Percentiles rank a stretch among this genome's conserved stretches.
Evolutionary conservation across 208 protist genomes (phyloP).

Genomic region (Crithidia thermophila): DNA sequence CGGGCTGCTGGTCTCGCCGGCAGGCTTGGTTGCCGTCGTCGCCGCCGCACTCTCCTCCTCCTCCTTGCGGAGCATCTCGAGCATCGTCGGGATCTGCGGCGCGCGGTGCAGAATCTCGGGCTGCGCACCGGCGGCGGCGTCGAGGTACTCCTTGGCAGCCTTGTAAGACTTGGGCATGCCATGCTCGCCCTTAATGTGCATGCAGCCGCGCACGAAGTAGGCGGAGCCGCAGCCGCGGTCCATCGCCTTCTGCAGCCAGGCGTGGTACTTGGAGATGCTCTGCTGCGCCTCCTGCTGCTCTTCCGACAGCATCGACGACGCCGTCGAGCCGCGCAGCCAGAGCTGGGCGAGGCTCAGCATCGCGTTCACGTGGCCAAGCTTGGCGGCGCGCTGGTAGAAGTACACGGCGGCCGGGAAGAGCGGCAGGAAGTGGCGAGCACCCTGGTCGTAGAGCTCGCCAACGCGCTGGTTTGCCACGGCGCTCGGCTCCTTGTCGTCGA

Average conservation of each 20-base stretch:
- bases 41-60: conserved; percentile 33
- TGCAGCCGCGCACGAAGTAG: conserved; percentile 87
- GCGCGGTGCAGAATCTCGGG: conserved; percentile 75
- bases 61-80: conserved; percentile 71
- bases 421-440: conserved; percentile 80
- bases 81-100: conserved; percentile 56
- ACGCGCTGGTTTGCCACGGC: conserved; percentile 70
- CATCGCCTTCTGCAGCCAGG: conserved; percentile 84
- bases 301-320: conserved; percentile 73
- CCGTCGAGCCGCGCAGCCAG: conserved; percentile 73
- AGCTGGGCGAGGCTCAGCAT: conserved; percentile 89
- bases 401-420: conserved; percentile 86
- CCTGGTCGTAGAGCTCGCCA: conserved; percentile 87
- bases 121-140: conserved; percentile 53
- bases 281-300: conserved; percentile 65
- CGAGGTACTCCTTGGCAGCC: conserved; percentile 77
- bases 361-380: conserved; percentile 74
- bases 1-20: conserved; percentile 2
- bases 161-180: conserved; percentile 71
- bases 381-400: conserved; percentile 91
- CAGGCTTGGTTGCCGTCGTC: background rate
- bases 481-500: conserved; percentile 72
- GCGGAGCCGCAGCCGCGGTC: conserved; percentile 87
- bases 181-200: conserved; percentile 87
- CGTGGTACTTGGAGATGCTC: conserved; percentile 75